phyloP scores from a whole-genome alignment of 2,329 filamentous ascomycete species.

The Fusarium sp. region DNA sequence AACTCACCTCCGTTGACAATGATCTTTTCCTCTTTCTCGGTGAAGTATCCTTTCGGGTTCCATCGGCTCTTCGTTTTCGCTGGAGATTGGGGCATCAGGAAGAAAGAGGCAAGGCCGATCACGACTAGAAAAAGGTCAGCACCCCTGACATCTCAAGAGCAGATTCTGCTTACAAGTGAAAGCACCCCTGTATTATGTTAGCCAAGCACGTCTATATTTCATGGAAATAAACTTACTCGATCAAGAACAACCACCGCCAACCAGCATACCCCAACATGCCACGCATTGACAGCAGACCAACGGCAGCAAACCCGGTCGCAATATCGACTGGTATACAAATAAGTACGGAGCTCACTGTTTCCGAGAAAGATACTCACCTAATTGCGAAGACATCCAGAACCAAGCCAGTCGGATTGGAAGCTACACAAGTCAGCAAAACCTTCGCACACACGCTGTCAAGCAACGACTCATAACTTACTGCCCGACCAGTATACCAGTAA shows the following conservation, averaged over 20 bases:
- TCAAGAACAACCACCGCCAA: conserved; percentile 71
- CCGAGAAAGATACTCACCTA: conserved; percentile 39
- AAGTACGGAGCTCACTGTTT: not conserved
- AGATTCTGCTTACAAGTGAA: conserved; percentile 50
- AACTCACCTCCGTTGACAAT: conserved; percentile 69
- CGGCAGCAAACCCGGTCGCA: conserved; percentile 43
- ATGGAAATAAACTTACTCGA: conserved; percentile 44
- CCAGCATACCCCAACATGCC: conserved; percentile 68
- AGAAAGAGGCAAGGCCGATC: conserved; percentile 68
- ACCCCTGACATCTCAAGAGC: conserved; percentile 21
- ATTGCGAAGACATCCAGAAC: conserved; percentile 69
- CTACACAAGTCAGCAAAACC: conserved; percentile 52
- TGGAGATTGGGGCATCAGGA: conserved; percentile 73
- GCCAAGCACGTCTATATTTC: not conserved
- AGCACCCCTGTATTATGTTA: conserved; percentile 9
- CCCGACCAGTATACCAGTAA: conserved; percentile 78
- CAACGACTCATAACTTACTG: conserved; percentile 47
- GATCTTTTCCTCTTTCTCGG: conserved; percentile 75
- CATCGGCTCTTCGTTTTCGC: conserved; percentile 74
- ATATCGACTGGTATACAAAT: conserved; percentile 10
- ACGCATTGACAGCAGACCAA: conserved; percentile 69
- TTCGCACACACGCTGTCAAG: not conserved
- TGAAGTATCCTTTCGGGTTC: conserved; percentile 73
- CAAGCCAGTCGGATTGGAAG: conserved; percentile 75
- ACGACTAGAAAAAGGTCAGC: conserved; percentile 59